Percentiles rank a stretch among this genome's conserved stretches.
Conservation (phyloP, 192 early-diverging fungal genomes). For the Backusella westeae region DNA sequence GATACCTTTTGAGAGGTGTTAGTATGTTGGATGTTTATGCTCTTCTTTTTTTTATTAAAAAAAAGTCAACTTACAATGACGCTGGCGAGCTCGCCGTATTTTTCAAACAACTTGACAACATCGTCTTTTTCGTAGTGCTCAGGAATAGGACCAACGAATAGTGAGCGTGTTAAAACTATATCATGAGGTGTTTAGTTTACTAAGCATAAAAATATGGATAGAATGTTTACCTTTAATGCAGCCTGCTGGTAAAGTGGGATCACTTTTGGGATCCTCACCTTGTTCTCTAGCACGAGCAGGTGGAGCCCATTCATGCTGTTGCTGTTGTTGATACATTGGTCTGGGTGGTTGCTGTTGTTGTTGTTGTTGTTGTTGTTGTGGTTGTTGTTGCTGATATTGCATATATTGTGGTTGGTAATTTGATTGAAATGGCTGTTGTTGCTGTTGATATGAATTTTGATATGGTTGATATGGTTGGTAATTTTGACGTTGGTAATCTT, state of each 20-base stretch:
- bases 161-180: conserved; percentile 34
- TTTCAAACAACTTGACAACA: conserved; percentile 18
- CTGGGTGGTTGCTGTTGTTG: neutral
- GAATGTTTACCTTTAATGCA: conserved; percentile 28
- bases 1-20: neutral
- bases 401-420: neutral
- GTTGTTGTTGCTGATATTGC: conserved; percentile 8
- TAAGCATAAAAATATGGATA: neutral
- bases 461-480: conserved; percentile 1
- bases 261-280: conserved; percentile 9
- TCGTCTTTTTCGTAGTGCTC: conserved; percentile 26
- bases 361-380: neutral
- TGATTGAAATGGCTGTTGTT: neutral
- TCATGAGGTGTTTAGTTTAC: neutral
- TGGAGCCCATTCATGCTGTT: neutral
- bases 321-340: neutral
- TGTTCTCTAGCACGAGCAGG: neutral
- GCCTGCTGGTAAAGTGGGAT: conserved; percentile 22
- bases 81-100: conserved; percentile 32
- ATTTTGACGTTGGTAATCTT: conserved; percentile 3
- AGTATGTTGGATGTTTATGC: neutral
- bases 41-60: too few species aligned
- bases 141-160: conserved; percentile 38
- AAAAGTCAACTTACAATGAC: conserved; percentile 26
- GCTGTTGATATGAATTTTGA: conserved; percentile 3